phyloP scores from a whole-genome alignment of 2,329 filamentous ascomycete species.

The Pseudogymnoascus sp. region DNA sequence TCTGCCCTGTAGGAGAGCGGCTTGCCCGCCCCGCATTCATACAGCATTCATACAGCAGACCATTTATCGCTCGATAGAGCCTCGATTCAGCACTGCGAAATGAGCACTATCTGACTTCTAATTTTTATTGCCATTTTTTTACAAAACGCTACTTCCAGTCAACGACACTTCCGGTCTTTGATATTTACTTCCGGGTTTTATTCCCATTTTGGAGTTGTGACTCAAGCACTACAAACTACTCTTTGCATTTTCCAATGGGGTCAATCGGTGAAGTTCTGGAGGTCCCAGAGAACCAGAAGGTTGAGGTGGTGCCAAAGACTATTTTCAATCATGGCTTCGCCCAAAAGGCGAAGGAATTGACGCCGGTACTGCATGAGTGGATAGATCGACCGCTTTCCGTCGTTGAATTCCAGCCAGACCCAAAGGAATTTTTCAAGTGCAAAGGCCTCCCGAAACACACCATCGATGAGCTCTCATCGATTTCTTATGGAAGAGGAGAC shows the following conservation, averaged over 20 bases:
- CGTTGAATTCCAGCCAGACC: slow-evolving; percentile 19
- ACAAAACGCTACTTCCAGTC: background rate
- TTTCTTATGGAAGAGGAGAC: slow-evolving; percentile 22
- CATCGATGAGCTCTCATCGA: slow-evolving; percentile 14
- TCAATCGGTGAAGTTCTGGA: slow-evolving; percentile 1
- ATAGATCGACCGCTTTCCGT: slow-evolving; percentile 15
- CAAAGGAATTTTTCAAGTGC: slow-evolving; percentile 18
- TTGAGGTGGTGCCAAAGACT: slow-evolving; percentile 12
- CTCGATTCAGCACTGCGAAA: background rate
- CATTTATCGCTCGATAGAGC: background rate
- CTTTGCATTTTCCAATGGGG: background rate
- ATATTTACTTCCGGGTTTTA: background rate
- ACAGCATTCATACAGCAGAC: background rate
- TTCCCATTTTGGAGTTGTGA: background rate
- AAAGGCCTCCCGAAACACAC: slow-evolving; percentile 10
- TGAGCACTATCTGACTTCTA: background rate
- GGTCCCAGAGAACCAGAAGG: slow-evolving; percentile 16
- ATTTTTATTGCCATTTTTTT: background rate
- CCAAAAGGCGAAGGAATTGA: slow-evolving; percentile 12
- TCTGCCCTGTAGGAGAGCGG: background rate
- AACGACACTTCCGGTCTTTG: background rate
- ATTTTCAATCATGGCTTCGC: slow-evolving; percentile 13
- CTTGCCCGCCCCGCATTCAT: background rate
- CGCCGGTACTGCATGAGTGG: slow-evolving; percentile 13
- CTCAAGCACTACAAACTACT: background rate